Evolutionary conservation across 768 basidiomycete species (phyloP).

Genomic region (Paxillus rubicundulus): DNA sequence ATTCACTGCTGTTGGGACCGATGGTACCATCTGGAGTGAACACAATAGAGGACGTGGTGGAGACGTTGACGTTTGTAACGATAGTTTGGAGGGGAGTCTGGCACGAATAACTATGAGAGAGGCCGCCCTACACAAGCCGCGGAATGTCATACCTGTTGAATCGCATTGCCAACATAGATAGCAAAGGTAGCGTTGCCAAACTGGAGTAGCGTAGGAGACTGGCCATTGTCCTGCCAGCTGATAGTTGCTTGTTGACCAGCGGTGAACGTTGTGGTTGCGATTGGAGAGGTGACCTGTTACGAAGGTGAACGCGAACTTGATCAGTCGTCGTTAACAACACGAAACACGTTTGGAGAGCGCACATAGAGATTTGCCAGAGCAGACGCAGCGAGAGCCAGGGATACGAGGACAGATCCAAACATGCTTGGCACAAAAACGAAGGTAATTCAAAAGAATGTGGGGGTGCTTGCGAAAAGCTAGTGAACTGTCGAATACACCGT

Average conservation of each 20-base stretch:
- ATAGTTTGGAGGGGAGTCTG: constrained; percentile 61
- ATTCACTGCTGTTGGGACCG: constrained; percentile 54
- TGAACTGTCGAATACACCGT: not conserved
- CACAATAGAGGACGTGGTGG: constrained; percentile 39
- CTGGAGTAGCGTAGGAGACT: constrained; percentile 43
- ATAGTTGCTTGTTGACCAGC: constrained; percentile 52
- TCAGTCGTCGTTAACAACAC: not conserved
- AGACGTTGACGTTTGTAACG: constrained; percentile 48
- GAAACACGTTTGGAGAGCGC: constrained; percentile 22
- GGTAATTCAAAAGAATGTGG: constrained; percentile 25
- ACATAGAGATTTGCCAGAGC: constrained; percentile 59
- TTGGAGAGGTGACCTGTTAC: constrained; percentile 57
- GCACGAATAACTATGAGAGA: constrained; percentile 12
- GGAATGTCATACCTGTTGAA: constrained; percentile 51
- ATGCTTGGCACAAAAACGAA: constrained; percentile 36
- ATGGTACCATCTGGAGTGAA: constrained; percentile 50
- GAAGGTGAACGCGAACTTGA: not conserved
- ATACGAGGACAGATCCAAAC: constrained; percentile 45
- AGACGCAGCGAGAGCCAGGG: constrained; percentile 52
- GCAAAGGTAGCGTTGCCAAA: constrained; percentile 54
- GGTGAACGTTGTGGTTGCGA: constrained; percentile 41
- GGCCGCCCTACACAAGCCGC: not conserved
- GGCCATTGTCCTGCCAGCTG: constrained; percentile 57
- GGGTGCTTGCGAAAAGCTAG: constrained; percentile 8
- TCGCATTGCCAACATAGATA: constrained; percentile 62